These are phyloP conservation scores for Paraphysoderma sedebokerense DNA, from an alignment of 371 early-diverging fungal species.

Conservation along the genomic window DNA sequence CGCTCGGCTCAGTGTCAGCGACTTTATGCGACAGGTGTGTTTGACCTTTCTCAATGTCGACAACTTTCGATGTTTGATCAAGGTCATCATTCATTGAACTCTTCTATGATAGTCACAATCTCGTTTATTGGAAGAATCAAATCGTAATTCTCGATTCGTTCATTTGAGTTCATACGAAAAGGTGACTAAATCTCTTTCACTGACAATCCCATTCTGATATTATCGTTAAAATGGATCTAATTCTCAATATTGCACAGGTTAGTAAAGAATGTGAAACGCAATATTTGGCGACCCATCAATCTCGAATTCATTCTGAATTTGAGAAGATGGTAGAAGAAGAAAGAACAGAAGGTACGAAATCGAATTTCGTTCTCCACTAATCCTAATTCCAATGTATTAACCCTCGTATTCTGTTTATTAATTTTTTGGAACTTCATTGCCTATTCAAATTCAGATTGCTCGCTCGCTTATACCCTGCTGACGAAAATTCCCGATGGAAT, in stretches of 20 bases:
- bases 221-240: no score
- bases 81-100: slow-evolving; percentile 16
- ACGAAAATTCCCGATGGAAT: slow-evolving; percentile 44
- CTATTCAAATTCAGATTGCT: slow-evolving; percentile 34
- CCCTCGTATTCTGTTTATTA: no score
- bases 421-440: background rate
- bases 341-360: slow-evolving; percentile 31
- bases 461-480: slow-evolving; percentile 46
- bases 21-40: slow-evolving; percentile 44
- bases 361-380: background rate
- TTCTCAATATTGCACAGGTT: no score
- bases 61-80: background rate
- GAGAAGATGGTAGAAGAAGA: slow-evolving; percentile 45
- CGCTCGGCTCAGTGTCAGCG: slow-evolving; percentile 35
- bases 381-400: no score
- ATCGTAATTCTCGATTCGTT: background rate
- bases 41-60: background rate
- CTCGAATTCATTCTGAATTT: slow-evolving; percentile 47
- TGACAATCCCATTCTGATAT: no score
- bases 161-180: background rate
- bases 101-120: background rate
- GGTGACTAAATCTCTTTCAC: no score
- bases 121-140: background rate
- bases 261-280: slow-evolving; percentile 56
- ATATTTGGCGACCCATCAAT: slow-evolving; percentile 48